Percentiles rank a stretch among this genome's conserved stretches.
phyloP scores from a whole-genome alignment of 176 grass and related monocot species.

The Paspalum vaginatum region DNA sequence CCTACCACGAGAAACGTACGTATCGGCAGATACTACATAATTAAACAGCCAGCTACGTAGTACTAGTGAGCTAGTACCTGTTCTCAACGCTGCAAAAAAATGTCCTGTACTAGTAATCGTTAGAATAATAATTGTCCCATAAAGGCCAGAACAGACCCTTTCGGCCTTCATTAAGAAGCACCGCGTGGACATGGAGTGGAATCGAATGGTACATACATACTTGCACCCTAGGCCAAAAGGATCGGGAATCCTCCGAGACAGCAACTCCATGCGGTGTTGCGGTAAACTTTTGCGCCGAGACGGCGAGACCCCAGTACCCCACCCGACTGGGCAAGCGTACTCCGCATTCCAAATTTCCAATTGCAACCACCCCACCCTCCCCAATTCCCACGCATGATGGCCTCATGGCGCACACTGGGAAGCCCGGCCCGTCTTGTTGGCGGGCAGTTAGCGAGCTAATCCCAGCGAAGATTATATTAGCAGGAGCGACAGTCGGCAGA shows the following conservation, averaged over 20 bases:
- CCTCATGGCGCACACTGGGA: not conserved
- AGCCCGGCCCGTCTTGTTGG: not conserved
- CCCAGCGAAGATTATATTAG: not conserved
- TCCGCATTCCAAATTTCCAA: not conserved
- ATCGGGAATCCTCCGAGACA: not conserved
- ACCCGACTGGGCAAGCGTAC: not conserved
- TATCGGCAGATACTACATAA: too few relatives aligned
- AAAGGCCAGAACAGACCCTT: not conserved
- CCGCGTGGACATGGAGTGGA: not conserved
- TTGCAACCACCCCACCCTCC: not conserved
- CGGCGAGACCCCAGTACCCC: not conserved
- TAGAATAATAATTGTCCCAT: not conserved
- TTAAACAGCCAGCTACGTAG: too few relatives aligned
- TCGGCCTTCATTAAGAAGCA: constrained; percentile 39
- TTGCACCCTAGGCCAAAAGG: not conserved
- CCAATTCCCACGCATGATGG: too few relatives aligned
- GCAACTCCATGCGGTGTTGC: not conserved
- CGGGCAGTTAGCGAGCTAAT: not conserved
- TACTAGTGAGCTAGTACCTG: too few relatives aligned
- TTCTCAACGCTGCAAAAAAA: not conserved
- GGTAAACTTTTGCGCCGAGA: not conserved
- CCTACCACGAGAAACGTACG: too few relatives aligned
- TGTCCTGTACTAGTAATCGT: too few relatives aligned
- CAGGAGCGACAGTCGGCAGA: not conserved
- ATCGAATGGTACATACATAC: constrained; percentile 9